Conservation (phyloP, 176 grass and related monocot genomes). For the Thinopyrum elongatum region DNA sequence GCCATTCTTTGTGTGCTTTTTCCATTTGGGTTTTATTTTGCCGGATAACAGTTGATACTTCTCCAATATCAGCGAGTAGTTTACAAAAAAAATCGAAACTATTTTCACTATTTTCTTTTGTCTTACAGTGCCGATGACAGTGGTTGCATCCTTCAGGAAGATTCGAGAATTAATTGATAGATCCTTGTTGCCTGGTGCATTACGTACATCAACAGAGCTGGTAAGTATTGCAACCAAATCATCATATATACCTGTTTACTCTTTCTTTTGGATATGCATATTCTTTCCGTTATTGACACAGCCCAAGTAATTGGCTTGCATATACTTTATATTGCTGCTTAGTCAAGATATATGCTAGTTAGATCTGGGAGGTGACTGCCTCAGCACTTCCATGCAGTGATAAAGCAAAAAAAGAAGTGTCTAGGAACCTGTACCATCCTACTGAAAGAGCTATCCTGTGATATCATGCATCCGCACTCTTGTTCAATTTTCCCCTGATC, state of each 20-base stretch:
- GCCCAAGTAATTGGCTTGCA: background rate
- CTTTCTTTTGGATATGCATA: background rate
- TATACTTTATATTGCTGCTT: background rate
- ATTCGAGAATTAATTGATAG: conserved; percentile 75
- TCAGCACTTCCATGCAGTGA: background rate
- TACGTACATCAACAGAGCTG: conserved; percentile 78
- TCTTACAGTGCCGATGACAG: conserved; percentile 81
- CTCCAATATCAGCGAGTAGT: background rate
- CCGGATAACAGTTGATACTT: background rate
- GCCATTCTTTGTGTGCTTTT: background rate
- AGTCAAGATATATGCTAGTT: conserved; percentile 8
- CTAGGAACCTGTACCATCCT: background rate
- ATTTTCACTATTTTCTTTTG: conserved; percentile 4
- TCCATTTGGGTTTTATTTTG: background rate
- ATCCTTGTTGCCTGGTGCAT: conserved; percentile 69
- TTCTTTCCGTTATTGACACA: background rate
- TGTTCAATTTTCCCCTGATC: conserved; percentile 12
- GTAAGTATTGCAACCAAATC: conserved; percentile 47
- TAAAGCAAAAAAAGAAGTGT: conserved; percentile 7
- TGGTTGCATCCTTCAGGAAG: conserved; percentile 92
- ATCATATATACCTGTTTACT: background rate
- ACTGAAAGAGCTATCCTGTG: conserved; percentile 2
- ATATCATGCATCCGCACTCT: background rate
- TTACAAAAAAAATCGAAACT: background rate
- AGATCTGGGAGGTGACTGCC: conserved; percentile 8